phyloP scores from a whole-genome alignment of 2,329 filamentous ascomycete genomes.

The Penicillium paneum region DNA sequence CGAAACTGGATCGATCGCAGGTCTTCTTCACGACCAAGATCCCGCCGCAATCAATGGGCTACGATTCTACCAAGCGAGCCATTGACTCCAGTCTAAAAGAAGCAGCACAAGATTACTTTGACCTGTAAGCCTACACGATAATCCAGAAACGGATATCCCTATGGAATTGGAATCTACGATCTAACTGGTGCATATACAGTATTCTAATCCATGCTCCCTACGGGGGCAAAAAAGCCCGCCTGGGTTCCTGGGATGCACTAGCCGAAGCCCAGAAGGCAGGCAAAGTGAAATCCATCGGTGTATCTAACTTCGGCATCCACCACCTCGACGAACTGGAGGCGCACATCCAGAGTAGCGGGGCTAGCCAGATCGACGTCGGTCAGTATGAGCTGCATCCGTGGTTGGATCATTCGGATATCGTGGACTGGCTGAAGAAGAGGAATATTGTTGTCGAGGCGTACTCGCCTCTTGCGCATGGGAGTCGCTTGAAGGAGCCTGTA shows the following conservation, averaged over 20 bases:
- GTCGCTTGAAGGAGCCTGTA: slow-evolving; percentile 65
- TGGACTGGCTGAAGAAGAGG: slow-evolving; percentile 62
- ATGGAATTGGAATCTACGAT: not conserved
- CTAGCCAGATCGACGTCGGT: slow-evolving; percentile 66
- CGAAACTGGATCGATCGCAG: slow-evolving; percentile 61
- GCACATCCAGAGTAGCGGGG: slow-evolving; percentile 57
- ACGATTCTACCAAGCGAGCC: slow-evolving; percentile 63
- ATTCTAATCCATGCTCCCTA: slow-evolving; percentile 75
- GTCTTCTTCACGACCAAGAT: slow-evolving; percentile 81
- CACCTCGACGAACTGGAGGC: slow-evolving; percentile 66
- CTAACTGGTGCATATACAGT: slow-evolving; percentile 11
- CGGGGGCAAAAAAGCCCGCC: slow-evolving; percentile 64
- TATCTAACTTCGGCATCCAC: slow-evolving; percentile 74
- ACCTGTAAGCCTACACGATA: slow-evolving; percentile 51
- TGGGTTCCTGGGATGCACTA: slow-evolving; percentile 72
- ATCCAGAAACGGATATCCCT: not conserved
- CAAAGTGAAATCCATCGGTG: slow-evolving; percentile 67
- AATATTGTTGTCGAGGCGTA: slow-evolving; percentile 74
- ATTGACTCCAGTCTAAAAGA: slow-evolving; percentile 61
- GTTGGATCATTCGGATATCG: slow-evolving; percentile 68
- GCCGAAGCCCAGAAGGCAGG: slow-evolving; percentile 72
- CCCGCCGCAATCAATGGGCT: slow-evolving; percentile 60
- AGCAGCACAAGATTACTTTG: slow-evolving; percentile 69
- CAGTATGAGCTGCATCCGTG: slow-evolving; percentile 82
- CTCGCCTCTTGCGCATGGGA: slow-evolving; percentile 68